Evolutionary conservation across 306 rosid genomes (phyloP).

Genomic region (Rosa multiflora): DNA sequence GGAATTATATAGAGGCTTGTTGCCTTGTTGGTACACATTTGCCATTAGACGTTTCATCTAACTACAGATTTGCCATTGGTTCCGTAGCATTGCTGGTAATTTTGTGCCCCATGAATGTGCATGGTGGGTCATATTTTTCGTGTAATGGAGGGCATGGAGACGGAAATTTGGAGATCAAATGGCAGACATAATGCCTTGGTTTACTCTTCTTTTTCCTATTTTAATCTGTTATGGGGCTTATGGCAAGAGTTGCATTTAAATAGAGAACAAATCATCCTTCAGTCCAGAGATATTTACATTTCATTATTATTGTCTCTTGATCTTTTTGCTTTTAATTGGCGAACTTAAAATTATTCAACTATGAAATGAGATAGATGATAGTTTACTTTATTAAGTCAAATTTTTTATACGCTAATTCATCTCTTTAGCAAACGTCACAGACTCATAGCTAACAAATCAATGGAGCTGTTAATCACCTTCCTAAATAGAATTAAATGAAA

Average conservation of each 20-base stretch:
- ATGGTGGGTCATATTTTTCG: constrained; percentile 45
- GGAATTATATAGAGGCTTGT: background rate
- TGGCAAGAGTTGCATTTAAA: background rate
- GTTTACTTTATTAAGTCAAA: too few relatives aligned
- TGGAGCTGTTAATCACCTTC: too few relatives aligned
- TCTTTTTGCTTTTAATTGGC: background rate
- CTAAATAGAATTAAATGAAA: too few relatives aligned
- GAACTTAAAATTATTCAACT: too few relatives aligned
- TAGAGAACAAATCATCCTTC: background rate
- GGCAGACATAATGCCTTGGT: constrained; percentile 60
- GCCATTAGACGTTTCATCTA: constrained; percentile 4
- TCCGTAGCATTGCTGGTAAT: background rate
- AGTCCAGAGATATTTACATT: constrained; percentile 11
- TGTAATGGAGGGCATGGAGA: constrained; percentile 44
- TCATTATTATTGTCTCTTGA: background rate
- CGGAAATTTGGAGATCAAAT: constrained; percentile 35
- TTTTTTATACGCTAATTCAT: too few relatives aligned
- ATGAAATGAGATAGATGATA: too few relatives aligned
- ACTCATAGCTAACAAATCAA: too few relatives aligned
- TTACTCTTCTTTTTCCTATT: constrained; percentile 30
- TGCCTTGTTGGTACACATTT: background rate
- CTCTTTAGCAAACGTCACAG: too few relatives aligned
- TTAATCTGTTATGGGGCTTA: constrained; percentile 10
- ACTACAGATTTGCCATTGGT: constrained; percentile 50
- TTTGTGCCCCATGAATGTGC: constrained; percentile 39